Conservation (phyloP, 768 basidiomycete genomes). For the Tulasnella sp. region DNA sequence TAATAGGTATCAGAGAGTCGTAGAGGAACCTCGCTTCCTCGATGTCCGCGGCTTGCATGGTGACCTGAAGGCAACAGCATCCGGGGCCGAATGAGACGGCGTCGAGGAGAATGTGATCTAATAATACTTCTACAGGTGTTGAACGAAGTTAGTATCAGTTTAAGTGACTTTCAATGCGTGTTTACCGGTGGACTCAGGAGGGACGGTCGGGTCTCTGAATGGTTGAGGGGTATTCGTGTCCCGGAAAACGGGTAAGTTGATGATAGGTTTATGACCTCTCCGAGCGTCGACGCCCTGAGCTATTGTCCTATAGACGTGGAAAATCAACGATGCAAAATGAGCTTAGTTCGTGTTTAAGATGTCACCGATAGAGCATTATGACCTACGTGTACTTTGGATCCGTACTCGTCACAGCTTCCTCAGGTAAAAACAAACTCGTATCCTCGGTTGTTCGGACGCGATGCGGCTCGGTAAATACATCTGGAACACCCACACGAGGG, state of each 20-base stretch:
- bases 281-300: slow-evolving; percentile 89
- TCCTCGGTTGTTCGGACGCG: slow-evolving; percentile 45
- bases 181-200: slow-evolving; percentile 73
- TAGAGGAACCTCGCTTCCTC: slow-evolving; percentile 88
- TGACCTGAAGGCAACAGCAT: slow-evolving; percentile 93
- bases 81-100: slow-evolving; percentile 99
- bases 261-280: slow-evolving; percentile 88
- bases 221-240: slow-evolving; percentile 83
- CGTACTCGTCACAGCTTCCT: slow-evolving; percentile 96
- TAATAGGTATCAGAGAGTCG: slow-evolving; percentile 88
- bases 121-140: slow-evolving; percentile 48
- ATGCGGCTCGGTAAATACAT: slow-evolving; percentile 87
- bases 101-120: slow-evolving; percentile 93
- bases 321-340: not conserved
- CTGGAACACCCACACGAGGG: slow-evolving; percentile 82
- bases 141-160: slow-evolving; percentile 28
- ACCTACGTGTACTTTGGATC: slow-evolving; percentile 85
- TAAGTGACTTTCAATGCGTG: not conserved
- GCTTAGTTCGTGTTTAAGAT: not conserved
- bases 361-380: not conserved
- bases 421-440: slow-evolving; percentile 88
- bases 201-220: slow-evolving; percentile 86
- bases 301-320: slow-evolving; percentile 60
- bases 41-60: slow-evolving; percentile 94
- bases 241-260: slow-evolving; percentile 88